Evolutionary conservation across 2,329 filamentous ascomycete species (phyloP), one percentile per base, ranked within the genome.

Genomic region (Stagonosporopsis cucurbitacearum): DNA sequence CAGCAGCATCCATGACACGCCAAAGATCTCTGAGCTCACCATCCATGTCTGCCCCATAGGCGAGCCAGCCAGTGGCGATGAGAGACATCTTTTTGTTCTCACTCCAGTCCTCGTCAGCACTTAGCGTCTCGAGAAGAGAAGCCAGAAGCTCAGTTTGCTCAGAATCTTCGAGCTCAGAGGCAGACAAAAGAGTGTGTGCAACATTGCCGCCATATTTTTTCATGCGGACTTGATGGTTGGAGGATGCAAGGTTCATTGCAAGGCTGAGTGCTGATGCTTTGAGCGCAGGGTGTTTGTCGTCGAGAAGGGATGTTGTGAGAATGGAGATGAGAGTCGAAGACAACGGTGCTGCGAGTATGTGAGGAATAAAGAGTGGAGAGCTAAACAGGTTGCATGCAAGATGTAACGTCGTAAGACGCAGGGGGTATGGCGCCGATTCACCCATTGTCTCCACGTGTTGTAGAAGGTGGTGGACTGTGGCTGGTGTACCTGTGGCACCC

Each of bases 321-420:
- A 97, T 80, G 1, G 90, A 86, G 25, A 94, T 78, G 0, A 85
- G 80, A 1, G 78, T 72, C 6, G 86, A 83, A 1, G 45, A 92
- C 75, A 20, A 65, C 1, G 71, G 70, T 2, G 63, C 35, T 48
- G 77, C 73, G 6, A 90, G 78, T 8, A 93, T 80, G 58, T 88
- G 83, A 2, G 86, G 81, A 0, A 86, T 80, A 67, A 89, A 96
- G 0, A 96, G 80, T 0, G 86, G 83, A 0, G 88, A 88, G 0
- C 86, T 88, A 77, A 96, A 96, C 37, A 96, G 80, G 68, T 96
- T 97, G 77, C 92, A 96, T 1, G 86, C 83, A 68, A 94, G 83
- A 65, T 97, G 93, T 20, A 96, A 77, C 0, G 91, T 89, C 15
- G 96, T 91, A 2, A 97, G 85, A 13, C 92, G 88, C 1, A 96